phyloP scores from a whole-genome alignment of 1,139 yeast genomes.

The Geotrichum cucujoidarum region DNA sequence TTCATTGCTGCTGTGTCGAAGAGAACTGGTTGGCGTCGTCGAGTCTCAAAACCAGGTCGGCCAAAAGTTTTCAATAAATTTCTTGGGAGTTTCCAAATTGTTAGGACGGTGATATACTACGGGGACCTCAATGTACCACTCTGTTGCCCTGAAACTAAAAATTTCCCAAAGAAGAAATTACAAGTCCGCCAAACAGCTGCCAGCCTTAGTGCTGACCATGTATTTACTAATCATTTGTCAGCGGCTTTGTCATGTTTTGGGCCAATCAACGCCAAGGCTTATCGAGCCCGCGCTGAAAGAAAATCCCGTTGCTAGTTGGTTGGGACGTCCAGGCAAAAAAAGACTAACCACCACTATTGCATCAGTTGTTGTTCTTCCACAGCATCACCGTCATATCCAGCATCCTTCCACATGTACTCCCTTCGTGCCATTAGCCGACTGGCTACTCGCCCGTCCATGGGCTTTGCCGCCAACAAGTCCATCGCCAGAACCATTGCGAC shows the following conservation, averaged over 20 bases:
- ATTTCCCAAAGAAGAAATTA: conserved; percentile 1
- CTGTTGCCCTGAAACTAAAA: too few species aligned
- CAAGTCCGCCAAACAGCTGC: conserved; percentile 1
- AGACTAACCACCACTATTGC: conserved; percentile 4
- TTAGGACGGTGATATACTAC: not conserved
- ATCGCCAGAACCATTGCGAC: conserved; percentile 17
- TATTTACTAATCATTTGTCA: not conserved
- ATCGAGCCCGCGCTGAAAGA: not conserved
- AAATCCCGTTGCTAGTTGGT: not conserved
- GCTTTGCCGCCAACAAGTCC: conserved; percentile 5
- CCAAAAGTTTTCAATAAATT: not conserved
- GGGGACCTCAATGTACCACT: not conserved
- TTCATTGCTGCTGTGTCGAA: conserved; percentile 50
- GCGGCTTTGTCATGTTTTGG: not conserved
- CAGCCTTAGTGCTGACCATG: too few species aligned
- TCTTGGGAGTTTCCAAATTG: not conserved
- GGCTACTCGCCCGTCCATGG: conserved; percentile 14
- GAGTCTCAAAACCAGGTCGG: conserved; percentile 2
- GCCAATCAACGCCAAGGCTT: not conserved
- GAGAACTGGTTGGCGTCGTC: conserved; percentile 5
- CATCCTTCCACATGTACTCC: conserved; percentile 15
- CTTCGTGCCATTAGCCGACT: conserved; percentile 19
- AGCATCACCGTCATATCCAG: conserved; percentile 1
- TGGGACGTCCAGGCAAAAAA: too few species aligned
- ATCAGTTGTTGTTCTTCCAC: too few species aligned